Conservation (phyloP, 768 basidiomycete genomes). For the Leccinum variicolor region DNA sequence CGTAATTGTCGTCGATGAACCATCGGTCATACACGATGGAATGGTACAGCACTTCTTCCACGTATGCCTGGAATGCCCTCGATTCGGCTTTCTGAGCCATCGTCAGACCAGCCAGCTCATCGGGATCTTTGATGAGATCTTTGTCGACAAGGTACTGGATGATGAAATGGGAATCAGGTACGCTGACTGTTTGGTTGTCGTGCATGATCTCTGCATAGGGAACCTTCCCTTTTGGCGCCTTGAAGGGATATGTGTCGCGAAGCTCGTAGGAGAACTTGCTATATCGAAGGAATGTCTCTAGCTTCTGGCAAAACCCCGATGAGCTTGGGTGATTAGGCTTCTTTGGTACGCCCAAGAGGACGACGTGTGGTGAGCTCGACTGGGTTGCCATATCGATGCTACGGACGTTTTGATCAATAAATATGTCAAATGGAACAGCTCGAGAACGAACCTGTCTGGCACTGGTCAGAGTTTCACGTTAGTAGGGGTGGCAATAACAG, state of each 20-base stretch:
- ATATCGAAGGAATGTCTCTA: conserved; percentile 30
- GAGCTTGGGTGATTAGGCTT: conserved; percentile 16
- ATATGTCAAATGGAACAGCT: background rate
- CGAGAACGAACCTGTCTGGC: background rate
- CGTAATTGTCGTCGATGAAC: conserved; percentile 27
- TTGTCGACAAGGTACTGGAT: conserved; percentile 28
- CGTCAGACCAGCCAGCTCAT: conserved; percentile 25
- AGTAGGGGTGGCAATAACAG: no score
- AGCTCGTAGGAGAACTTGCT: conserved; percentile 27
- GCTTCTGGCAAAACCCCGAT: conserved; percentile 34
- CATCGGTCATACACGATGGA: conserved; percentile 32
- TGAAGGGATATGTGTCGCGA: conserved; percentile 21
- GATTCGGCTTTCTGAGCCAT: conserved; percentile 30
- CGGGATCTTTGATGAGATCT: conserved; percentile 25
- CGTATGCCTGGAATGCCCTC: conserved; percentile 32
- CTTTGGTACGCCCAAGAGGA: conserved; percentile 28
- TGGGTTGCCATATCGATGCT: conserved; percentile 11
- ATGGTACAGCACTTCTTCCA: conserved; percentile 30
- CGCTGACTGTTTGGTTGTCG: conserved; percentile 14
- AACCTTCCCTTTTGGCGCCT: conserved; percentile 33
- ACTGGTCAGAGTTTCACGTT: background rate
- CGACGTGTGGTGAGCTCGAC: conserved; percentile 17
- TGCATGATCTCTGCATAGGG: conserved; percentile 31
- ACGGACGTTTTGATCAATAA: background rate
- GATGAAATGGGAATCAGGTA: conserved; percentile 35